phyloP scores from a whole-genome alignment of 140 eudicot genomes.

The Oenanthe javanica region DNA sequence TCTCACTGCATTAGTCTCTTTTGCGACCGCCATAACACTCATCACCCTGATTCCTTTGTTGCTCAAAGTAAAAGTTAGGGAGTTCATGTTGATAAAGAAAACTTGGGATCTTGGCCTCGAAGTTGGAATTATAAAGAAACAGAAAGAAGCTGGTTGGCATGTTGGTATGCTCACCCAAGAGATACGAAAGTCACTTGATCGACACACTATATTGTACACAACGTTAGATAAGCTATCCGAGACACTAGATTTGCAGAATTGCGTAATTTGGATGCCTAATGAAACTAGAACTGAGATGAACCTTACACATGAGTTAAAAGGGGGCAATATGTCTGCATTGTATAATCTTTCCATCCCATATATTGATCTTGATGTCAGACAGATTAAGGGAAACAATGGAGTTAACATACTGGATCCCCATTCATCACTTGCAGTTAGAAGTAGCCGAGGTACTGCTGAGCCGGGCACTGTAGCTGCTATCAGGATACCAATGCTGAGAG shows the following conservation, averaged over 20 bases:
- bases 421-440: slow-evolving; percentile 44
- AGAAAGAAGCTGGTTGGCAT: slow-evolving; percentile 67
- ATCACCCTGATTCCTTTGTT: slow-evolving; percentile 61
- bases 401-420: slow-evolving; percentile 47
- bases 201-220: slow-evolving; percentile 77
- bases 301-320: slow-evolving; percentile 54
- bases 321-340: slow-evolving; percentile 18
- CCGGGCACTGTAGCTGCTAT: slow-evolving; percentile 71
- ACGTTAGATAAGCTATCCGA: slow-evolving; percentile 69
- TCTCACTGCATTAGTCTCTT: slow-evolving; percentile 83
- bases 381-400: slow-evolving; percentile 37
- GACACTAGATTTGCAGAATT: slow-evolving; percentile 55
- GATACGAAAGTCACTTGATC: slow-evolving; percentile 79
- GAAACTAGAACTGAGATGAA: slow-evolving; percentile 39
- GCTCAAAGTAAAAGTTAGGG: slow-evolving; percentile 71
- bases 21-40: slow-evolving; percentile 80
- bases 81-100: slow-evolving; percentile 63
- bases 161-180: slow-evolving; percentile 87
- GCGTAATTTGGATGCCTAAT: slow-evolving; percentile 80
- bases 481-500: slow-evolving; percentile 80
- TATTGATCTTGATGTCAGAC: slow-evolving; percentile 46
- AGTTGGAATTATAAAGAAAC: slow-evolving; percentile 60
- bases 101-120: slow-evolving; percentile 83
- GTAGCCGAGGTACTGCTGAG: slow-evolving; percentile 47
- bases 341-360: slow-evolving; percentile 33